These are phyloP conservation scores for Pestalotiopsis sp. DNA, from an alignment of 2,329 filamentous ascomycete species.

Conservation along the genomic window DNA sequence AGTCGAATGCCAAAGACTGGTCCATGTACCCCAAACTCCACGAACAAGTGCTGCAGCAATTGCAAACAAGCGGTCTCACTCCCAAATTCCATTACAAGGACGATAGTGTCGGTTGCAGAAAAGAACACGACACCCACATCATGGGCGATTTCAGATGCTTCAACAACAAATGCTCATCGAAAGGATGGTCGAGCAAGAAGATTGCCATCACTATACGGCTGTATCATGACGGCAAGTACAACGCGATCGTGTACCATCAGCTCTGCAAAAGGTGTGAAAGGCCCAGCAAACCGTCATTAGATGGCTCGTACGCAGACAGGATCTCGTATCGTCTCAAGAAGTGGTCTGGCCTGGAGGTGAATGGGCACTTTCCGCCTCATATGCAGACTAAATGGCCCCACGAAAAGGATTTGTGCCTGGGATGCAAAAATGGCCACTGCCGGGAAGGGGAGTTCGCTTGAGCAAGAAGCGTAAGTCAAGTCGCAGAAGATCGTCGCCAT, in stretches of 20 bases:
- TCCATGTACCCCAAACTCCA: conserved; percentile 11
- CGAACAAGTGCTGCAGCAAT: conserved; percentile 1
- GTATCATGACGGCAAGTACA: conserved; percentile 31
- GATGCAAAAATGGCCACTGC: conserved; percentile 35
- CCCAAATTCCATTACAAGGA: conserved; percentile 24
- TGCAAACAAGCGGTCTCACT: not conserved
- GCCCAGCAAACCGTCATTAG: conserved; percentile 19
- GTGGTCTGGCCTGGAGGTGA: conserved; percentile 31
- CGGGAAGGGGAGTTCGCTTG: not conserved
- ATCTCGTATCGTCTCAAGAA: conserved; percentile 36
- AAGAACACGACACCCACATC: conserved; percentile 27
- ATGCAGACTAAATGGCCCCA: conserved; percentile 22
- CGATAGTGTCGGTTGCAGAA: conserved; percentile 12
- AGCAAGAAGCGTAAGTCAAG: not conserved
- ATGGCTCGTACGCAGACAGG: conserved; percentile 34
- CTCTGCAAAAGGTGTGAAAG: conserved; percentile 29
- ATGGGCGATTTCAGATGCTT: conserved; percentile 34
- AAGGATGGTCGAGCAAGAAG: conserved; percentile 32
- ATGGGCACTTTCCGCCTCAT: conserved; percentile 8
- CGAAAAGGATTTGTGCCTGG: conserved; percentile 31
- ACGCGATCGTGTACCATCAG: conserved; percentile 37
- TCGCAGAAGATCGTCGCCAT: not conserved
- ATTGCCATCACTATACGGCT: conserved; percentile 34
- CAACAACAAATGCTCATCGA: conserved; percentile 22
- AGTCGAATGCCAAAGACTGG: not conserved